A percentile compares a stretch with the other conserved stretches of the same genome.
These are phyloP conservation scores for Lasiosphaeris hirsuta DNA, from an alignment of 495 filamentous ascomycete species.

Conservation along the genomic window DNA sequence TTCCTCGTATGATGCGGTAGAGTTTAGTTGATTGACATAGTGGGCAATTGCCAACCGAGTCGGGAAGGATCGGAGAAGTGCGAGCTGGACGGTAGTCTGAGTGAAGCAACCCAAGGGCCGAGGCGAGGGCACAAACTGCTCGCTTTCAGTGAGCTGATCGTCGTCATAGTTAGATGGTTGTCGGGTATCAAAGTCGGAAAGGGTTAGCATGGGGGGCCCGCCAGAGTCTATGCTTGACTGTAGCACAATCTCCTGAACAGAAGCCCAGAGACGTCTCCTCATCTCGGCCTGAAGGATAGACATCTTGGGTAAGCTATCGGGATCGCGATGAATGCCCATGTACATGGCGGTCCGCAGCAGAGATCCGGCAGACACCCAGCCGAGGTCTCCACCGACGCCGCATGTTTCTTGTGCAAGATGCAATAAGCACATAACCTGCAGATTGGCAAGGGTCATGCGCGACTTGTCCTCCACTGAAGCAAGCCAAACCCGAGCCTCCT, in stretches of 20 bases:
- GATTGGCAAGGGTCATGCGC: slow-evolving; percentile 49
- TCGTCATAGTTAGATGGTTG: slow-evolving; percentile 54
- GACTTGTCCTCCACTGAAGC: slow-evolving; percentile 51
- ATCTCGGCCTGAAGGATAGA: slow-evolving; percentile 56
- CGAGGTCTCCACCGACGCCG: slow-evolving; percentile 52
- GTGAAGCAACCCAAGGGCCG: slow-evolving; percentile 31
- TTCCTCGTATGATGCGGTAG: slow-evolving; percentile 31
- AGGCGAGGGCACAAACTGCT: slow-evolving; percentile 14
- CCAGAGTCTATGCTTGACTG: slow-evolving; percentile 59
- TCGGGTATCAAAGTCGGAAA: slow-evolving; percentile 55
- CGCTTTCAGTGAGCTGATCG: slow-evolving; percentile 34
- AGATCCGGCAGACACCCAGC: slow-evolving; percentile 58
- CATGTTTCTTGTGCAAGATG: slow-evolving; percentile 56
- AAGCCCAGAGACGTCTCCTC: slow-evolving; percentile 67
- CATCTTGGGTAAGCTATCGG: slow-evolving; percentile 39
- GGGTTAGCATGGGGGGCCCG: slow-evolving; percentile 53
- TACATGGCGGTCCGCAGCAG: slow-evolving; percentile 57
- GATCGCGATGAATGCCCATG: slow-evolving; percentile 62
- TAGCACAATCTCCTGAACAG: slow-evolving; percentile 59
- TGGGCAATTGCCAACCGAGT: slow-evolving; percentile 35
- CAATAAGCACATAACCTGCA: slow-evolving; percentile 59
- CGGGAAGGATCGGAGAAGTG: slow-evolving; percentile 35
- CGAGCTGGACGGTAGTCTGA: slow-evolving; percentile 37
- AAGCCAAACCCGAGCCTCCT: slow-evolving; percentile 62
- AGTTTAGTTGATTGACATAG: slow-evolving; percentile 35